A percentile compares a stretch with the other conserved stretches of the same genome.
phyloP scores from a whole-genome alignment of 1,139 yeast species.

The Candida neerlandica region DNA sequence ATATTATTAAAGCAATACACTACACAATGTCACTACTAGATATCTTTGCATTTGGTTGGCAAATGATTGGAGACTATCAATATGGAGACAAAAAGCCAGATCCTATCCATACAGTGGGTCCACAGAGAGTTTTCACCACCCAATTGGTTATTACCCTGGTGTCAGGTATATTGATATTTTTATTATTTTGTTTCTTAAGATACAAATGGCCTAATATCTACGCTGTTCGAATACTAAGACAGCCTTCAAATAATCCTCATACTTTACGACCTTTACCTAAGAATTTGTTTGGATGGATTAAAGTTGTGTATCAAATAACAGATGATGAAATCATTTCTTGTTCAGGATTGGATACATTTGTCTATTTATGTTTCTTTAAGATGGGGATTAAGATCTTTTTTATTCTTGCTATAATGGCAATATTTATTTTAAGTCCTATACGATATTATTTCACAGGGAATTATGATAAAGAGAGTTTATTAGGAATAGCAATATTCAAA shows the following conservation, averaged over 20 bases:
- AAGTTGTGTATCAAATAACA: constrained; percentile 34
- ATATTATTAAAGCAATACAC: no score
- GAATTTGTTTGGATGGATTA: constrained; percentile 45
- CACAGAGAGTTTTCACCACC: constrained; percentile 48
- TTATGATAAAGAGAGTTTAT: constrained; percentile 43
- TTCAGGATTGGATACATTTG: constrained; percentile 51
- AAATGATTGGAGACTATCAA: constrained; percentile 5
- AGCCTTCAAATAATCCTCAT: constrained; percentile 20
- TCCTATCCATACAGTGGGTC: constrained; percentile 28
- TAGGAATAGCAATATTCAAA: constrained; percentile 12
- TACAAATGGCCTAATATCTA: constrained; percentile 54
- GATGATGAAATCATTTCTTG: constrained; percentile 46
- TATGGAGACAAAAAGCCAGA: constrained; percentile 10
- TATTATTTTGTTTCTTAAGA: constrained; percentile 44
- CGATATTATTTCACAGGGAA: constrained; percentile 49
- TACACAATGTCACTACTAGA: constrained; percentile 4
- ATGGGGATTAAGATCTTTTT: constrained; percentile 47
- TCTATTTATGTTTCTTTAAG: constrained; percentile 45
- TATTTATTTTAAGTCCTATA: constrained; percentile 45
- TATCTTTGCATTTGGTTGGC: constrained; percentile 10
- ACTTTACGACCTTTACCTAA: constrained; percentile 39
- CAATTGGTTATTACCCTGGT: constrained; percentile 43
- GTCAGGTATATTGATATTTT: constrained; percentile 38
- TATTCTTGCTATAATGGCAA: constrained; percentile 38
- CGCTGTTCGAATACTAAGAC: constrained; percentile 49